Evolutionary conservation across 345 rosid species (phyloP).

Genomic region (Physaria fendleri): DNA sequence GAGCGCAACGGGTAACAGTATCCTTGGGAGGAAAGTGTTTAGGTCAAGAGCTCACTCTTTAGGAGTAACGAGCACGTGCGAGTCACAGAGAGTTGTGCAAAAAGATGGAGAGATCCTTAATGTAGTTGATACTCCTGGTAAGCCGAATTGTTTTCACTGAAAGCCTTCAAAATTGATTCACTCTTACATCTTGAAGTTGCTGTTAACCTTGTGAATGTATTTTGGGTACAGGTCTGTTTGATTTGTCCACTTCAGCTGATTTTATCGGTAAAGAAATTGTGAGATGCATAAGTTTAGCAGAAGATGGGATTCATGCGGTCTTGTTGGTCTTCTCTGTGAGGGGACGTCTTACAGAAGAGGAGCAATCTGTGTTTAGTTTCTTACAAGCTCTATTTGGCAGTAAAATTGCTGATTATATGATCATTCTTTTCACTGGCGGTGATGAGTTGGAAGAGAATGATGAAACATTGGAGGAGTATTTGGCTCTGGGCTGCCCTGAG

Average conservation of each 20-base stretch:
- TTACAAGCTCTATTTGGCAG: constrained; percentile 72
- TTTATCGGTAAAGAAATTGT: constrained; percentile 81
- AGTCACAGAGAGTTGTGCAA: constrained; percentile 46
- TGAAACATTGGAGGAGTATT: constrained; percentile 67
- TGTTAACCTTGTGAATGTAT: neutral
- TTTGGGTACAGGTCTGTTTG: constrained; percentile 63
- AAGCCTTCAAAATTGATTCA: neutral
- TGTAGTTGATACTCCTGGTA: constrained; percentile 96
- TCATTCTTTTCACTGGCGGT: constrained; percentile 86
- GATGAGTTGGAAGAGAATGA: constrained; percentile 82
- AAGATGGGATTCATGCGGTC: constrained; percentile 83
- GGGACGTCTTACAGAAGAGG: constrained; percentile 63
- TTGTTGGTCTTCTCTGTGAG: constrained; percentile 66
- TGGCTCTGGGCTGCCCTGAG: constrained; percentile 58
- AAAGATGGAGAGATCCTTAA: constrained; percentile 64
- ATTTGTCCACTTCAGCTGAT: constrained; percentile 51
- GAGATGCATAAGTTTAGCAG: constrained; percentile 70
- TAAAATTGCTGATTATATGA: constrained; percentile 68
- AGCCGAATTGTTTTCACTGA: neutral
- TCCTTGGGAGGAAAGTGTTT: constrained; percentile 64
- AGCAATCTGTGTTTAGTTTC: constrained; percentile 55
- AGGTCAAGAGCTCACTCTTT: constrained; percentile 61
- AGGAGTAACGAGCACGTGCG: constrained; percentile 70
- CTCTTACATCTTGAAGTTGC: neutral
- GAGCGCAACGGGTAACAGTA: constrained; percentile 88